Percentiles rank a stretch among this genome's conserved stretches.
These are phyloP conservation scores for Penicillium sp. DNA, from an alignment of 2,329 filamentous ascomycete species.

Conservation along the genomic window DNA sequence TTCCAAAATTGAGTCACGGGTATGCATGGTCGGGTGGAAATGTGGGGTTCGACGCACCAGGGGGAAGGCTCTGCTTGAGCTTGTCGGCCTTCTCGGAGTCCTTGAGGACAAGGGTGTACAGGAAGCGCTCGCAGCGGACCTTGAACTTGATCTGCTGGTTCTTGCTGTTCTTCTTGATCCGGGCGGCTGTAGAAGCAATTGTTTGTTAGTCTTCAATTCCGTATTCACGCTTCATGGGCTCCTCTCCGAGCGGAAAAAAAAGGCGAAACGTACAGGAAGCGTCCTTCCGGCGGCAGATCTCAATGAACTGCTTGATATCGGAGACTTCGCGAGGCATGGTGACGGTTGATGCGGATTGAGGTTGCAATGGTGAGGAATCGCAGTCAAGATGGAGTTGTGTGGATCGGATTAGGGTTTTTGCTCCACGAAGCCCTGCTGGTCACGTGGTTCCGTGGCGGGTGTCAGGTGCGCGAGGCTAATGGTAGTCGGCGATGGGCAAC, in stretches of 20 bases:
- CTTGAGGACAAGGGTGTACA: slow-evolving; percentile 98
- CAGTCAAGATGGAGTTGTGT: slow-evolving; percentile 23
- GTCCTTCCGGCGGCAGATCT: slow-evolving; percentile 99
- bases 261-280: slow-evolving; percentile 80
- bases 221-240: not conserved
- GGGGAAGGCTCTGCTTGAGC: slow-evolving; percentile 98
- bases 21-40: not conserved
- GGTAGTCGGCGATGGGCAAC: slow-evolving; percentile 4
- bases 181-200: slow-evolving; percentile 62
- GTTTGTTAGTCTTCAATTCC: slow-evolving; percentile 17
- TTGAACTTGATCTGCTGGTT: slow-evolving; percentile 99
- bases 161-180: slow-evolving; percentile 95
- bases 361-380: slow-evolving; percentile 19
- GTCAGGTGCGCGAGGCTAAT: slow-evolving; percentile 8
- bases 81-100: slow-evolving; percentile 99
- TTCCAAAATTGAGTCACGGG: not conserved
- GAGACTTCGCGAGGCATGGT: slow-evolving; percentile 98
- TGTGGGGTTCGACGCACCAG: slow-evolving; percentile 66
- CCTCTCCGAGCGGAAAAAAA: not conserved
- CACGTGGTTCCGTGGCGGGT: slow-evolving; percentile 9
- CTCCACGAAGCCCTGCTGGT: slow-evolving; percentile 19
- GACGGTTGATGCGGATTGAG: slow-evolving; percentile 38
- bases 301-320: slow-evolving; percentile 99
- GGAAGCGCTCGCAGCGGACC: slow-evolving; percentile 94
- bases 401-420: slow-evolving; percentile 28